These are phyloP conservation scores for Aspergillus sp. DNA, from an alignment of 2,329 filamentous ascomycete genomes.

Conservation along the genomic window DNA sequence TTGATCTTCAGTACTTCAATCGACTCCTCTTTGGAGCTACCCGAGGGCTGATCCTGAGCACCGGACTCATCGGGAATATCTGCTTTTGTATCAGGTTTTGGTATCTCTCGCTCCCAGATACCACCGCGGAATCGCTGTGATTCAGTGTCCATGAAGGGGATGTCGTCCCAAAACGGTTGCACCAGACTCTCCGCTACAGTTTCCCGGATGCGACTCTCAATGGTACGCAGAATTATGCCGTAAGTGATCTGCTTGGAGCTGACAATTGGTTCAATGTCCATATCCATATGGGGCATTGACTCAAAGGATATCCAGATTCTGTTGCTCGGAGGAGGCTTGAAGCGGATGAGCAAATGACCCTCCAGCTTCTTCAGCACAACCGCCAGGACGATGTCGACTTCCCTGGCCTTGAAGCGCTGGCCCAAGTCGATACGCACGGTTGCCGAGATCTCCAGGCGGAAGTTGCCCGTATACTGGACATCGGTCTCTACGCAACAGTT, in stretches of 20 bases:
- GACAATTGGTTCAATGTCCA: constrained; percentile 93
- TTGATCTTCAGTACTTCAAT: constrained; percentile 34
- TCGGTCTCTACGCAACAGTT: constrained; percentile 87
- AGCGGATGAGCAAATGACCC: constrained; percentile 79
- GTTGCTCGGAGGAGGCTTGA: constrained; percentile 95
- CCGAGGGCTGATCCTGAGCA: constrained; percentile 24
- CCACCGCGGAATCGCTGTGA: constrained; percentile 80
- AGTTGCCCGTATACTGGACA: constrained; percentile 84
- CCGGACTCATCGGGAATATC: constrained; percentile 42
- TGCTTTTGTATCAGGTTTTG: constrained; percentile 44
- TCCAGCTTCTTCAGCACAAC: constrained; percentile 82
- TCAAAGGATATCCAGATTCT: constrained; percentile 95
- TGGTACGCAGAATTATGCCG: constrained; percentile 84
- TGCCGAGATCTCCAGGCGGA: constrained; percentile 86
- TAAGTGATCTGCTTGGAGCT: constrained; percentile 96
- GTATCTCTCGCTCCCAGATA: constrained; percentile 63
- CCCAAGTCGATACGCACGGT: constrained; percentile 90
- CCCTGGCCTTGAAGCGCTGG: constrained; percentile 80
- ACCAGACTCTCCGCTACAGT: constrained; percentile 91
- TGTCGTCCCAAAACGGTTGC: constrained; percentile 92
- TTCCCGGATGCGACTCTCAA: constrained; percentile 92
- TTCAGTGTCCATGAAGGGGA: constrained; percentile 83
- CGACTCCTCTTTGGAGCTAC: constrained; percentile 23
- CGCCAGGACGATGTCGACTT: constrained; percentile 85
- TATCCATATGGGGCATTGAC: constrained; percentile 88